phyloP scores from a whole-genome alignment of 257 asterid species.

The Nicotiana sylvestris region DNA sequence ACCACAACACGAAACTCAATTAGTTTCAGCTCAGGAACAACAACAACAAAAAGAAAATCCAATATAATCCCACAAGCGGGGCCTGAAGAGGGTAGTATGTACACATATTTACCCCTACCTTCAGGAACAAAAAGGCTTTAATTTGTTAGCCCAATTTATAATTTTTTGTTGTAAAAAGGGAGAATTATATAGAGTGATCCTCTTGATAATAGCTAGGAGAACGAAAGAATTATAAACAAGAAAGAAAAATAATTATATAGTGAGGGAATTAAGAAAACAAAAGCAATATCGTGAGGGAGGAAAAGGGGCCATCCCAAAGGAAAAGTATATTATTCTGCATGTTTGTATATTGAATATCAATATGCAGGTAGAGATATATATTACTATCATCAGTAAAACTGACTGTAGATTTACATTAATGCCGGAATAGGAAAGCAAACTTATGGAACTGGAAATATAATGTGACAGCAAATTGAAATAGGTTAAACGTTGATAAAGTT shows the following conservation, averaged over 20 bases:
- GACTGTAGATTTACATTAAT: background rate
- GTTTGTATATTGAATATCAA: background rate
- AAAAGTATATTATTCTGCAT: background rate
- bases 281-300: background rate
- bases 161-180: background rate
- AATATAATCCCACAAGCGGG: no score
- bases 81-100: no score
- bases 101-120: no score
- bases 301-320: background rate
- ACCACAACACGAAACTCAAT: constrained; percentile 15
- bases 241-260: background rate
- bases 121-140: constrained; percentile 20
- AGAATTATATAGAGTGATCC: background rate
- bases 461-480: background rate
- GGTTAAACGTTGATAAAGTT: background rate
- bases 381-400: background rate
- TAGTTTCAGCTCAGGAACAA: constrained; percentile 3
- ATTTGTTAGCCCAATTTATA: background rate
- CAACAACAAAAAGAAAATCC: no score
- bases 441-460: background rate
- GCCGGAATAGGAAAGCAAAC: background rate
- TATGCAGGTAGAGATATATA: background rate
- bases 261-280: background rate
- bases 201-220: background rate
- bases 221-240: background rate